Conservation (phyloP, 441 rosid genomes). For the Euphorbia schlechtendalii region DNA sequence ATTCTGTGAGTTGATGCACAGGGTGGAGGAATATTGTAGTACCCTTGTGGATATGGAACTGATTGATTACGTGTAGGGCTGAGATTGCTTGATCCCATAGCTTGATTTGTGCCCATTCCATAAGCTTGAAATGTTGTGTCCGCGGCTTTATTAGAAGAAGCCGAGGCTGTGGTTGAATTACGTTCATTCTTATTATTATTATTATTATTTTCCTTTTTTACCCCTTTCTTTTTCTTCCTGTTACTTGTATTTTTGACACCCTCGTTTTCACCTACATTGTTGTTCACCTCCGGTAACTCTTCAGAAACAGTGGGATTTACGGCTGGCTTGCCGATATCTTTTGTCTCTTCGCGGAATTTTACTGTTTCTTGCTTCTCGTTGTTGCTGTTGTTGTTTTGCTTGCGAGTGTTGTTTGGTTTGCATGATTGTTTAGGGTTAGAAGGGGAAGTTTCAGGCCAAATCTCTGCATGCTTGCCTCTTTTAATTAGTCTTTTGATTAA, state of each 20-base stretch:
- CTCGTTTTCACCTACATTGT: not conserved
- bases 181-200: no score
- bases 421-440: slow-evolving; percentile 11
- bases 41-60: slow-evolving; percentile 15
- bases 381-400: slow-evolving; percentile 2
- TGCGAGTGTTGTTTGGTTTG: slow-evolving; percentile 7
- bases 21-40: slow-evolving; percentile 9
- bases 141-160: slow-evolving; percentile 11
- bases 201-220: not conserved
- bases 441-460: slow-evolving; percentile 36
- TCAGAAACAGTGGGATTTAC: not conserved
- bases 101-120: slow-evolving; percentile 4
- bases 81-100: slow-evolving; percentile 17
- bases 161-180: not conserved
- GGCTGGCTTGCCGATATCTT: not conserved
- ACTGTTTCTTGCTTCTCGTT: slow-evolving; percentile 2
- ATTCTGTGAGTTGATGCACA: slow-evolving; percentile 12
- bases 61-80: slow-evolving; percentile 15
- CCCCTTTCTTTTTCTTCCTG: slow-evolving; percentile 18
- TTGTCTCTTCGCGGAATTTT: not conserved
- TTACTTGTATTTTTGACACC: slow-evolving; percentile 7
- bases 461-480: slow-evolving; percentile 52
- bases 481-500: slow-evolving; percentile 47
- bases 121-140: slow-evolving; percentile 1
- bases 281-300: not conserved